These are phyloP conservation scores for Yarrowia sp. DNA, from an alignment of 805 yeast genomes.

Conservation along the genomic window DNA sequence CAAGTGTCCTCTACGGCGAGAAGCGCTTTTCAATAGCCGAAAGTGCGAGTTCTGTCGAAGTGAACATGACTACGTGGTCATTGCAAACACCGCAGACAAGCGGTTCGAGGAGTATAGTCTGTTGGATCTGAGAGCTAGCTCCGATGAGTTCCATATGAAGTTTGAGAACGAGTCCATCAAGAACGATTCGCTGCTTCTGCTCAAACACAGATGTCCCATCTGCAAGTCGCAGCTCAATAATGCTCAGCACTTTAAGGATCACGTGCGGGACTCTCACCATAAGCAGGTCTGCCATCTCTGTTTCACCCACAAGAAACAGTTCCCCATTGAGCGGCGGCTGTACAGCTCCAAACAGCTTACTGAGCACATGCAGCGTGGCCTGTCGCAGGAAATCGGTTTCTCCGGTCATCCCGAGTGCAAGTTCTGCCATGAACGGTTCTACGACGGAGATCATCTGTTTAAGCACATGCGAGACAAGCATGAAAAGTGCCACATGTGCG, in stretches of 20 bases:
- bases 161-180: conserved; percentile 56
- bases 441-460: conserved; percentile 82
- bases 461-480: conserved; percentile 79
- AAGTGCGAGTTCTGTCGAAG: conserved; percentile 83
- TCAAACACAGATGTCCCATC: conserved; percentile 55
- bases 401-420: conserved; percentile 86
- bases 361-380: conserved; percentile 68
- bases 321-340: conserved; percentile 64
- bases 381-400: conserved; percentile 61
- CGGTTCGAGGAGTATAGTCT: conserved; percentile 33
- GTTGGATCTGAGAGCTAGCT: conserved; percentile 42
- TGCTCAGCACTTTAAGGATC: conserved; percentile 61
- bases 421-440: conserved; percentile 75
- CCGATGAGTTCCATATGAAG: conserved; percentile 46
- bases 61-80: conserved; percentile 54
- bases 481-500: conserved; percentile 89
- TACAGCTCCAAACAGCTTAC: conserved; percentile 61
- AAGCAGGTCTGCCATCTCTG: conserved; percentile 72
- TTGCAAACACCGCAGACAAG: conserved; percentile 43
- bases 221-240: conserved; percentile 43
- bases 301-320: conserved; percentile 69
- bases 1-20: conserved; percentile 72
- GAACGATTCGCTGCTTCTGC: conserved; percentile 48
- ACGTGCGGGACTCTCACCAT: conserved; percentile 67
- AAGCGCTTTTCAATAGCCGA: conserved; percentile 71